phyloP scores from a whole-genome alignment of 2,329 filamentous ascomycete genomes.

The Venturia carpophila region DNA sequence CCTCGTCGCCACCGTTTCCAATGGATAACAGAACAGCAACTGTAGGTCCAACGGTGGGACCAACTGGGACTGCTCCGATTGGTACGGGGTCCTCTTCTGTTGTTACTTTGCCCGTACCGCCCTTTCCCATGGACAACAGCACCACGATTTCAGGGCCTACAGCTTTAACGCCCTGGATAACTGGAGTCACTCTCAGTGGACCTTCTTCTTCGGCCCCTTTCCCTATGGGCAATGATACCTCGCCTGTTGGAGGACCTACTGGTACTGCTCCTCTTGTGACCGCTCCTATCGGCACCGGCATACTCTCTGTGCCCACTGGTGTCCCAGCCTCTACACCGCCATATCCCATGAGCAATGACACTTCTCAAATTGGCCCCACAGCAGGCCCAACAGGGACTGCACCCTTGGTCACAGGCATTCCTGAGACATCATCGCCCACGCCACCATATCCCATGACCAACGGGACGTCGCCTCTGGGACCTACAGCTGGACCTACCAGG shows the following conservation, averaged over 20 bases:
- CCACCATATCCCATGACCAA: slow-evolving; percentile 5
- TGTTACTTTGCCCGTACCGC: neutral
- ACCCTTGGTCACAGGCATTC: neutral
- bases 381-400: neutral
- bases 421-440: neutral
- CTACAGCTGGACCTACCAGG: neutral
- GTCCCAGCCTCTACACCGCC: neutral
- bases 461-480: neutral
- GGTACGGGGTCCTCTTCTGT: neutral
- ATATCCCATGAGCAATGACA: neutral
- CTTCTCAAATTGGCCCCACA: neutral
- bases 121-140: neutral
- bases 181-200: neutral
- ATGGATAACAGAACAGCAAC: neutral
- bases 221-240: neutral
- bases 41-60: neutral
- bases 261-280: neutral
- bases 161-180: neutral
- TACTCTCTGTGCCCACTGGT: neutral
- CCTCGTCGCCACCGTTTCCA: neutral
- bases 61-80: neutral
- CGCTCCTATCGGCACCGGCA: neutral
- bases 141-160: slow-evolving; percentile 5
- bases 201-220: neutral
- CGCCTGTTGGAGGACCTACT: neutral